These are phyloP conservation scores for Pseudozyma sp. DNA, from an alignment of 1,284 basidiomycete genomes.

Conservation along the genomic window DNA sequence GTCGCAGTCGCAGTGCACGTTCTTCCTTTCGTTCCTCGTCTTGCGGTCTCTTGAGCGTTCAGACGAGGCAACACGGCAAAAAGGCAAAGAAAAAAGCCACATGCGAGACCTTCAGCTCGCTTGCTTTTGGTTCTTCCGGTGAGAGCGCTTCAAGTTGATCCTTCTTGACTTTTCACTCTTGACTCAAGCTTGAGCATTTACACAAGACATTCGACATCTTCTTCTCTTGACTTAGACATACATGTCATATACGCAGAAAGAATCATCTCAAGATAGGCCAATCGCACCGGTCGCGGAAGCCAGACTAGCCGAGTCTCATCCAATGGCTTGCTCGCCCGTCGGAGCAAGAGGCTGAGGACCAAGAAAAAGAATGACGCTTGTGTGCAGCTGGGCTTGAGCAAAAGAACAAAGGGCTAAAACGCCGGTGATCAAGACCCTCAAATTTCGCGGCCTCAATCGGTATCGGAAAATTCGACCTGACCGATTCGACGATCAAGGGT, in stretches of 20 bases:
- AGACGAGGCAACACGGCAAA: too few relatives aligned
- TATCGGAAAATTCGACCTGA: too few relatives aligned
- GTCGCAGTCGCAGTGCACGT: neutral
- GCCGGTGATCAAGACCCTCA: constrained; percentile 1
- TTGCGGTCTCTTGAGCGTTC: too few relatives aligned
- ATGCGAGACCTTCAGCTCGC: neutral
- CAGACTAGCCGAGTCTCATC: too few relatives aligned
- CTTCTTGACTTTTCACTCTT: too few relatives aligned
- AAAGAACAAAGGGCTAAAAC: neutral
- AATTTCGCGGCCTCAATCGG: neutral
- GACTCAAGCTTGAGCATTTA: too few relatives aligned
- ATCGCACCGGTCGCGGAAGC: too few relatives aligned
- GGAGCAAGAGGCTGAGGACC: neutral
- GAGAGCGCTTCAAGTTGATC: neutral
- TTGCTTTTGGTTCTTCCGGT: constrained; percentile 6
- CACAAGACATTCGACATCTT: neutral
- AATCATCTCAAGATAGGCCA: too few relatives aligned
- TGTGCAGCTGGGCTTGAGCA: neutral
- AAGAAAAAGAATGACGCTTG: constrained; percentile 6
- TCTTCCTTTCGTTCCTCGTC: too few relatives aligned
- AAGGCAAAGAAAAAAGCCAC: constrained; percentile 6
- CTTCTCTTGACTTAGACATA: neutral
- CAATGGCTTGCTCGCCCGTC: too few relatives aligned
- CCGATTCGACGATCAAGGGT: neutral
- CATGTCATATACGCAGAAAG: too few relatives aligned